Percentiles rank a stretch among this genome's conserved stretches.
phyloP scores from a whole-genome alignment of 495 filamentous ascomycete genomes.

The Daldinia vernicosa region DNA sequence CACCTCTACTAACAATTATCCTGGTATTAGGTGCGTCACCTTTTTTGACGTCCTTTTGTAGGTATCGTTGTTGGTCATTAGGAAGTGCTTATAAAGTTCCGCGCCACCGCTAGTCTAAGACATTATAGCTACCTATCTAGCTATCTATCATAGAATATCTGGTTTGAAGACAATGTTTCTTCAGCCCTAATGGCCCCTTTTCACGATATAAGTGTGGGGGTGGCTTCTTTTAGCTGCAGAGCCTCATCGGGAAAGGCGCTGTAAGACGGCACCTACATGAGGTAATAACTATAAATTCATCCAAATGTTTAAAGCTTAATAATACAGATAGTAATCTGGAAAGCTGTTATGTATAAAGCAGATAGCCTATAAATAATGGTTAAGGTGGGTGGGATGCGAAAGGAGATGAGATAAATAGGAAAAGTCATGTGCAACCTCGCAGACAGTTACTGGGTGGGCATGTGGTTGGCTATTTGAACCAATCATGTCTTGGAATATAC shows the following conservation, averaged over 20 bases:
- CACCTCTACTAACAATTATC: no score
- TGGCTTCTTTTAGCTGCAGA: constrained; percentile 18
- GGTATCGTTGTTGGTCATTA: background rate
- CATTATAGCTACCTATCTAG: background rate
- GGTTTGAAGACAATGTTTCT: background rate
- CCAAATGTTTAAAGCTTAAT: background rate
- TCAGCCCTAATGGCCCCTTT: background rate
- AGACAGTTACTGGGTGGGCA: background rate
- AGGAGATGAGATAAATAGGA: background rate
- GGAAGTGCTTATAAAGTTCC: constrained; percentile 3
- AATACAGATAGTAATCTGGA: background rate
- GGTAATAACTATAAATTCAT: constrained; percentile 1
- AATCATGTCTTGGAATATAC: background rate
- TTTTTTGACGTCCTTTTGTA: no score
- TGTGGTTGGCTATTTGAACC: background rate
- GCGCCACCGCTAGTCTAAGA: background rate
- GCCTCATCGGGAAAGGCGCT: constrained; percentile 6
- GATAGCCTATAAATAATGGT: background rate
- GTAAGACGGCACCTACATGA: constrained; percentile 1
- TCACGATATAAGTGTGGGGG: constrained; percentile 16
- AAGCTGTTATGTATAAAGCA: background rate
- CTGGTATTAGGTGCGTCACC: no score
- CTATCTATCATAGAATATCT: background rate
- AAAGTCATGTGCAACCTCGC: background rate
- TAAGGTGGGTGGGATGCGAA: background rate